Evolutionary conservation across 1,284 basidiomycete genomes (phyloP).

Genomic region (Pseudozyma hubeiensis): DNA sequence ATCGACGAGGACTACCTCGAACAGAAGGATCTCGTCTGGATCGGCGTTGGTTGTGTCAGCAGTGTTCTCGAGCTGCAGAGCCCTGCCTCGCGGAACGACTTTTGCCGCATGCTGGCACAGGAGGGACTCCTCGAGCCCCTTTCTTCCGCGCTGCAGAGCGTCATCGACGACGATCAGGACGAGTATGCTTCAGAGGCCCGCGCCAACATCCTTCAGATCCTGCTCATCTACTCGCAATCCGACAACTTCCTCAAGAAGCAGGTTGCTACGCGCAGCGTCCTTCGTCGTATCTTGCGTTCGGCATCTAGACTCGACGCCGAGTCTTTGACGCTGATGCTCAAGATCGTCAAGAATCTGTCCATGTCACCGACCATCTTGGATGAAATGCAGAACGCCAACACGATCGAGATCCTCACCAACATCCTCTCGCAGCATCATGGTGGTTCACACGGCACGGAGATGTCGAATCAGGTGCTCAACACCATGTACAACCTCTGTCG

Average conservation of each 20-base stretch:
- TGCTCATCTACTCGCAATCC: conserved; percentile 92
- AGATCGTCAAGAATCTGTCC: conserved; percentile 93
- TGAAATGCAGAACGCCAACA: conserved; percentile 93
- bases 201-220: conserved; percentile 86
- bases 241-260: conserved; percentile 92
- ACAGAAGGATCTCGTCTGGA: conserved; percentile 86
- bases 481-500: conserved; percentile 65
- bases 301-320: conserved; percentile 74
- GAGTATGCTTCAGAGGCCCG: conserved; percentile 77
- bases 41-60: conserved; percentile 91
- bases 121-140: conserved; percentile 93
- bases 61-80: conserved; percentile 92
- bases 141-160: conserved; percentile 86
- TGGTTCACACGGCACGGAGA: conserved; percentile 80
- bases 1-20: conserved; percentile 95
- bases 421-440: conserved; percentile 84
- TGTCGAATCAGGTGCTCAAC: conserved; percentile 64
- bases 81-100: conserved; percentile 95
- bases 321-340: conserved; percentile 86
- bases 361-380: conserved; percentile 86
- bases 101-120: conserved; percentile 96
- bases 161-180: conserved; percentile 80
- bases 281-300: conserved; percentile 77
- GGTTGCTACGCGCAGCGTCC: conserved; percentile 86
- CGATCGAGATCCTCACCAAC: conserved; percentile 87